Evolutionary conservation across 1,139 yeast genomes (phyloP).

Genomic region (Suhomyces guaymorum): DNA sequence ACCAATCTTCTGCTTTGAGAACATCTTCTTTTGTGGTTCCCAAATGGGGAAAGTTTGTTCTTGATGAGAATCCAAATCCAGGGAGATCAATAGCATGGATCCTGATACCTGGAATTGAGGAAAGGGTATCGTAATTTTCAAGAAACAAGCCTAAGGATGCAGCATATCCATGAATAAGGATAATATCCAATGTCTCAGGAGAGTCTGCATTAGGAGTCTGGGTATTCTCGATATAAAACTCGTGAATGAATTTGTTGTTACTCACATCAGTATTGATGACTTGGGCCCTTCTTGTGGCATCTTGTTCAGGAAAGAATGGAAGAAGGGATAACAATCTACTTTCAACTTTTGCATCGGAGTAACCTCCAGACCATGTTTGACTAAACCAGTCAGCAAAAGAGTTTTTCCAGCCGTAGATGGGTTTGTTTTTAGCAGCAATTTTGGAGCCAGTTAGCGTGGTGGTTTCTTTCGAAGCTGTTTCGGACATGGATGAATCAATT

Average conservation of each 20-base stretch:
- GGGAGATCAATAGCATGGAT: slow-evolving; percentile 48
- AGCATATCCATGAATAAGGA: slow-evolving; percentile 49
- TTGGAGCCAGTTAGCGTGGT: too few species aligned
- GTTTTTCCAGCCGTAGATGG: slow-evolving; percentile 23
- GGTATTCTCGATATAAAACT: slow-evolving; percentile 48
- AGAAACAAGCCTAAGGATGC: slow-evolving; percentile 49
- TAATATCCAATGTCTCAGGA: slow-evolving; percentile 30
- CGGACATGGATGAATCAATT: too few species aligned
- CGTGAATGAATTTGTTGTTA: slow-evolving; percentile 50
- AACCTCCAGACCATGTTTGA: slow-evolving; percentile 26
- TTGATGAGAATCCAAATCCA: slow-evolving; percentile 48
- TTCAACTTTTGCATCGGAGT: slow-evolving; percentile 35
- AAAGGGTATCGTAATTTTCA: slow-evolving; percentile 40
- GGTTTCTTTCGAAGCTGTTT: too few species aligned
- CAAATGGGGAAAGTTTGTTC: slow-evolving; percentile 43
- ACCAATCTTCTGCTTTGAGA: slow-evolving; percentile 66
- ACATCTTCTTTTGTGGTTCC: slow-evolving; percentile 30
- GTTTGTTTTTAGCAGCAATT: too few species aligned
- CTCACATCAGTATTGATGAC: slow-evolving; percentile 45
- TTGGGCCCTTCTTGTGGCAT: slow-evolving; percentile 50
- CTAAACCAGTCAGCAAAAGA: slow-evolving; percentile 44
- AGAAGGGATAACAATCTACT: slow-evolving; percentile 42
- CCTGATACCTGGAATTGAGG: slow-evolving; percentile 43
- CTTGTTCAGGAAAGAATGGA: slow-evolving; percentile 60
- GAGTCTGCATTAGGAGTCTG: slow-evolving; percentile 20